Base-by-base conservation (phyloP, 2,329 filamentous ascomycete genomes). In the Orbilia brochopaga region DNA sequence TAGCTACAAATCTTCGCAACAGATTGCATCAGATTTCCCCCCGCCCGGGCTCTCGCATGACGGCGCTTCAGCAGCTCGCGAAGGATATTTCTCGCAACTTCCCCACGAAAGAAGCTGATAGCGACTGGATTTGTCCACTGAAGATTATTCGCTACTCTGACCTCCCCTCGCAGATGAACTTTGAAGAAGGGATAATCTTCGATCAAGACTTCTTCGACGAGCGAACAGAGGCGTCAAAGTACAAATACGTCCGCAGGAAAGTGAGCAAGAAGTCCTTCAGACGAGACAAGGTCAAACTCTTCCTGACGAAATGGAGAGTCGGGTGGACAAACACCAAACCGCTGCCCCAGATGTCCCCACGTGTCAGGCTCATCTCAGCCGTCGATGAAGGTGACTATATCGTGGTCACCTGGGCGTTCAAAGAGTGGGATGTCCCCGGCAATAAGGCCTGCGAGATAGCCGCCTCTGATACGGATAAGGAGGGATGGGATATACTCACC, bases 301-400 rank as follows among this genome's bases (percentile, higher is more conserved):
- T 70, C 17, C 13, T 60, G 3, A 54, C 48, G 2, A 27, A 24
- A 6, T 42, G 27, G 44, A 57, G 59, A 19, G 63, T 70, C 19
- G 66, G 46, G 13, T 63, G 58, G 57, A 48, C 3, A 5, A 52
- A 42, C 17, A 54, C 50, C 2, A 63, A 48, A 7, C 54, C 48
- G 11, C 19, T 70, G 7, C 27, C 42, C 5, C 58, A 70, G 13
- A 70, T 70, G 48, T 70, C 66, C n/a, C 66, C 66, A 7, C 42
- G 59, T 5, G 35, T 70, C n/a, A 10, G 35, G 21, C 15, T 70
- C n/a, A 21, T 51, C 4, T 23, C 53, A 19, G 50, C 51, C 6
- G 17, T 37, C 5, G 23, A 55, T 17, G 8, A 59, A 30, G 40
- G 35, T 24, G 23, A 55, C 11, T 8, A 32, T 5, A 30, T 70